Base-by-base conservation (phyloP, 2,329 filamentous ascomycete species). In the Penicillium hordei region DNA sequence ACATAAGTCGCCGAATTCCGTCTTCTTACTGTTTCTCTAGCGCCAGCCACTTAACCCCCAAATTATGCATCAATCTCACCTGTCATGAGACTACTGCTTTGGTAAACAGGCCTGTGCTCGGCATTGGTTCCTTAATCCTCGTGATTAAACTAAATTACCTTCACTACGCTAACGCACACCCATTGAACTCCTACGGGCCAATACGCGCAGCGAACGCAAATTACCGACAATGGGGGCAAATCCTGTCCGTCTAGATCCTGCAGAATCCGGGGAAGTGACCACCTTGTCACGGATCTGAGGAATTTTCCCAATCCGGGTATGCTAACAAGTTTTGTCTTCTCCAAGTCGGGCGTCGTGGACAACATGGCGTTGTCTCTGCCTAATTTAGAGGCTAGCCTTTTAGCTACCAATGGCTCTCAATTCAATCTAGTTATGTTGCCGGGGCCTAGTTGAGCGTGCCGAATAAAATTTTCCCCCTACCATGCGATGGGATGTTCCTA, bases 271-370 rank as follows among this genome's bases (percentile, higher is more conserved):
- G 49, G 31, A 48, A 13, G 36, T 33, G 29, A 53, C 55, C 34
- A 31, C 29, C 40, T 53, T 17, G 49, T 42, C 55, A 57, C 43
- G 55, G 49, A 52, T 53, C 21, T 23, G 42, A 25, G 34, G 23
- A 5, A 34, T 27, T 21, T 44, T 7, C 36, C 48, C 6, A 29
- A 53, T 57, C 10, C 1, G 33, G 36, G 7, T 48, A 17, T 42
- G 15, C 49, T 23, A n/a, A 34, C 19, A 27, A 34, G 4, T 51
- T 23, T 21, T 10, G 9, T 23, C 38, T 4, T 21, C 29, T 29
- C 9, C 21, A 27, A 23, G 9, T 33, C 23, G 29, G 44, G 23
- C 31, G 8, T 10, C 21, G 17, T 36, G 13, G 39, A 8, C 48
- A 40, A 39, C 7, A 46, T 9, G 23, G n/a, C 12, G 48, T 38